Evolutionary conservation across 345 rosid species (phyloP).

Genomic region (Eucalyptus tenuipes): DNA sequence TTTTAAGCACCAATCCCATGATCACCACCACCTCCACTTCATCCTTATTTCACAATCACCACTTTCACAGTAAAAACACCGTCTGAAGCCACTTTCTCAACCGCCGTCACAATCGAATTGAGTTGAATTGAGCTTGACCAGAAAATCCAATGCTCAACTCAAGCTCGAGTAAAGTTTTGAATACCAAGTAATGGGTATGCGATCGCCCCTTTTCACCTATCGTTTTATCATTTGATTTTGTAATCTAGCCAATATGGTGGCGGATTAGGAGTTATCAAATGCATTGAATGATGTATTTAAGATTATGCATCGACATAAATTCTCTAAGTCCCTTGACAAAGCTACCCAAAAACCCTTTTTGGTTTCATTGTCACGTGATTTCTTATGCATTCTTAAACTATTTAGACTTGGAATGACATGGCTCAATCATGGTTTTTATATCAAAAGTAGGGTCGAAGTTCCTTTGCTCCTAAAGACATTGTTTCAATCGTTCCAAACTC

Average conservation of each 20-base stretch:
- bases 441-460: not conserved
- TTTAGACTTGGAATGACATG: not conserved
- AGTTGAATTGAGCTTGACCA: no score
- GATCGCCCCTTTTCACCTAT: not conserved
- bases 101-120: no score
- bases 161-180: not conserved
- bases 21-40: no score
- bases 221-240: not conserved
- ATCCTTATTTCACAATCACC: no score
- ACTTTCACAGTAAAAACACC: no score
- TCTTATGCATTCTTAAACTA: not conserved
- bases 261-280: not conserved
- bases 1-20: no score
- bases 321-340: not conserved
- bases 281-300: not conserved
- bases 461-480: not conserved
- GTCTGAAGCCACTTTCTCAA: no score
- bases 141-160: not conserved
- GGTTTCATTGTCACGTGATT: not conserved
- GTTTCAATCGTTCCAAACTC: not conserved
- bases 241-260: not conserved
- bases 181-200: no score
- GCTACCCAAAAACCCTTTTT: not conserved
- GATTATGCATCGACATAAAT: not conserved
- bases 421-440: not conserved